Conservation (phyloP, 441 rosid species). For the Arabidopsis lyrata region DNA sequence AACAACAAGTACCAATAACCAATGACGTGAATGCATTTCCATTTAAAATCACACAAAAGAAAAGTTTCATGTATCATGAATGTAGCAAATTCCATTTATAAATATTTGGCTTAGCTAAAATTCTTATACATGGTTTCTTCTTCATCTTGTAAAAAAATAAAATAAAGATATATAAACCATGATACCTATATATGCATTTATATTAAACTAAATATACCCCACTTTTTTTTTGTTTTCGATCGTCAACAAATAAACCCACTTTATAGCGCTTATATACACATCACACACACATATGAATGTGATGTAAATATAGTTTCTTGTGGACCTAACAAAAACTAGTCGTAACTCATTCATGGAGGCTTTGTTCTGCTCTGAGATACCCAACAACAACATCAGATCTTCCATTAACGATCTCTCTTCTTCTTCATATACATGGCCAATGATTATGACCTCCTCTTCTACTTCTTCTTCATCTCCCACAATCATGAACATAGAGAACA, state of each 20-base stretch:
- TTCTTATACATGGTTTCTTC: background rate
- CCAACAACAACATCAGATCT: slow-evolving; percentile 38
- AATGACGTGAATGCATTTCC: slow-evolving; percentile 21
- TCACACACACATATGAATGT: slow-evolving; percentile 10
- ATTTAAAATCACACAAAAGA: slow-evolving; percentile 5
- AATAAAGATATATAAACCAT: background rate
- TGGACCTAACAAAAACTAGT: slow-evolving; percentile 40
- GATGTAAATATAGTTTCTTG: slow-evolving; percentile 33
- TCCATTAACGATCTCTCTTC: slow-evolving; percentile 39
- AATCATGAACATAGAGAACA: slow-evolving; percentile 36
- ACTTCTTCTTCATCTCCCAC: slow-evolving; percentile 40
- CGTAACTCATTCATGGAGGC: slow-evolving; percentile 44
- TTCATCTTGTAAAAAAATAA: background rate
- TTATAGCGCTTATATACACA: slow-evolving; percentile 26
- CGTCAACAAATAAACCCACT: slow-evolving; percentile 1
- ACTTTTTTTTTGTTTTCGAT: background rate
- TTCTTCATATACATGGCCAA: slow-evolving; percentile 49
- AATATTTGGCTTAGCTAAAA: slow-evolving; percentile 5
- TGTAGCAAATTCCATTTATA: background rate
- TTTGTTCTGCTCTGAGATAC: slow-evolving; percentile 41
- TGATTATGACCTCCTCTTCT: slow-evolving; percentile 32
- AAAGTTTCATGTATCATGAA: background rate
- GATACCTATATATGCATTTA: background rate
- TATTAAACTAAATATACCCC: background rate
- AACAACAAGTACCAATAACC: slow-evolving; percentile 12